Percentiles rank a stretch among this genome's conserved stretches.
These are phyloP conservation scores for Coemansia guatemalensis DNA, from an alignment of 192 early-diverging fungal species.

Conservation along the genomic window DNA sequence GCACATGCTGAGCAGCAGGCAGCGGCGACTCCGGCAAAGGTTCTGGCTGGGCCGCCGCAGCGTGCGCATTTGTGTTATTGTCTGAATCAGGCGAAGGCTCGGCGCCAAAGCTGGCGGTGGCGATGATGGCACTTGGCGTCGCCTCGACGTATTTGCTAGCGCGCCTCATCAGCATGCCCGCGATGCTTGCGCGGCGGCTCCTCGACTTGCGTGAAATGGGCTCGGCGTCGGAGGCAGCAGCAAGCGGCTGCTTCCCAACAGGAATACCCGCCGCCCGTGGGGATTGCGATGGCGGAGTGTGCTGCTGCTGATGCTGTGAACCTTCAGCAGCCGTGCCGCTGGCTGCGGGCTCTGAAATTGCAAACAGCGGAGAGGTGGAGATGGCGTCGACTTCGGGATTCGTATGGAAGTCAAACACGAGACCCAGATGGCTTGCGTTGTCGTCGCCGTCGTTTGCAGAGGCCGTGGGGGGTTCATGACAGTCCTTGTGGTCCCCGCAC, in stretches of 20 bases:
- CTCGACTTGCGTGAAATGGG: slow-evolving; percentile 12
- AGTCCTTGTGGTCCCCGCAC: no score
- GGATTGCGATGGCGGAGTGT: not conserved
- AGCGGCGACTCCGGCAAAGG: not conserved
- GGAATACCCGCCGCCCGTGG: not conserved
- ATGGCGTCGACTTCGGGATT: slow-evolving; percentile 39
- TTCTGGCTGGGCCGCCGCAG: not conserved
- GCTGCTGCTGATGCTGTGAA: not conserved
- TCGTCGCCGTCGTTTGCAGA: not conserved
- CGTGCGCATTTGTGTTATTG: not conserved
- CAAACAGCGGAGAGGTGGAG: slow-evolving; percentile 28
- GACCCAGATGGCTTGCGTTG: slow-evolving; percentile 13
- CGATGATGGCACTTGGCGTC: not conserved
- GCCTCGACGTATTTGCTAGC: slow-evolving; percentile 20
- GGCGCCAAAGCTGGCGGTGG: not conserved
- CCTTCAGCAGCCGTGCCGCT: not conserved
- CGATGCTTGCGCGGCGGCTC: slow-evolving; percentile 37
- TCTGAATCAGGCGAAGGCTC: not conserved
- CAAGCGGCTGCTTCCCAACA: not conserved
- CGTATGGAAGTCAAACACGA: slow-evolving; percentile 38
- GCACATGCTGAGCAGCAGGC: not conserved
- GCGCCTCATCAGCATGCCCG: slow-evolving; percentile 32
- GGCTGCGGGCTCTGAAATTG: not conserved
- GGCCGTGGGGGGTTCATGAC: no score
- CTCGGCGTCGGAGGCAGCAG: not conserved